Percentiles rank a stretch among this genome's conserved stretches.
Evolutionary conservation across 371 early-diverging fungal genomes (phyloP).

Genomic region (Rhizopus microsporus): DNA sequence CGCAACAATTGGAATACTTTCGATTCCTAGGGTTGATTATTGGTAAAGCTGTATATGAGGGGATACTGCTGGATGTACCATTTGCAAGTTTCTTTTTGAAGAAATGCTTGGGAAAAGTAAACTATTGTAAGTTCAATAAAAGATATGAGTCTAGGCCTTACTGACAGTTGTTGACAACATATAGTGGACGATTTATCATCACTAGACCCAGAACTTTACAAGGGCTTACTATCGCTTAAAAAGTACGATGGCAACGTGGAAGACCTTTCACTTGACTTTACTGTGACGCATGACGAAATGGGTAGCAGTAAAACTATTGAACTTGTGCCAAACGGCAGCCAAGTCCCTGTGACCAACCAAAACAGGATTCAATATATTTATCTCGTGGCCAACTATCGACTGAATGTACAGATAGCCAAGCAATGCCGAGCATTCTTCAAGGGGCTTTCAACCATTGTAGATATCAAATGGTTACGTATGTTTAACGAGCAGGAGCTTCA

Average conservation of each 20-base stretch:
- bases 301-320: slow-evolving; percentile 65
- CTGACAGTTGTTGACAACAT: background rate
- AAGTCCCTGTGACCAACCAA: slow-evolving; percentile 77
- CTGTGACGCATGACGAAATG: slow-evolving; percentile 67
- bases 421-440: slow-evolving; percentile 84
- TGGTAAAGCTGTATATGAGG: slow-evolving; percentile 94
- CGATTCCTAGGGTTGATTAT: slow-evolving; percentile 90
- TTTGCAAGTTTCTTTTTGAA: slow-evolving; percentile 93
- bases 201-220: slow-evolving; percentile 85
- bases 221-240: slow-evolving; percentile 79
- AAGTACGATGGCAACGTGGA: slow-evolving; percentile 75
- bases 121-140: slow-evolving; percentile 55
- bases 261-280: slow-evolving; percentile 82
- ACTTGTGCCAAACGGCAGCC: slow-evolving; percentile 75
- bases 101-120: slow-evolving; percentile 79
- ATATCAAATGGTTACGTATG: slow-evolving; percentile 79
- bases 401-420: slow-evolving; percentile 77
- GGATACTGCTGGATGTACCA: slow-evolving; percentile 86
- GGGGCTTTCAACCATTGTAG: slow-evolving; percentile 81
- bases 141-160: background rate
- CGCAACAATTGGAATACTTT: slow-evolving; percentile 67
- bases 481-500: slow-evolving; percentile 88
- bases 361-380: slow-evolving; percentile 87
- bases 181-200: slow-evolving; percentile 87
- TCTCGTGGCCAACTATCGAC: slow-evolving; percentile 76